Percentiles rank a stretch among this genome's conserved stretches.
phyloP scores from a whole-genome alignment of 768 basidiomycete genomes.

The Scleroderma citrinum region DNA sequence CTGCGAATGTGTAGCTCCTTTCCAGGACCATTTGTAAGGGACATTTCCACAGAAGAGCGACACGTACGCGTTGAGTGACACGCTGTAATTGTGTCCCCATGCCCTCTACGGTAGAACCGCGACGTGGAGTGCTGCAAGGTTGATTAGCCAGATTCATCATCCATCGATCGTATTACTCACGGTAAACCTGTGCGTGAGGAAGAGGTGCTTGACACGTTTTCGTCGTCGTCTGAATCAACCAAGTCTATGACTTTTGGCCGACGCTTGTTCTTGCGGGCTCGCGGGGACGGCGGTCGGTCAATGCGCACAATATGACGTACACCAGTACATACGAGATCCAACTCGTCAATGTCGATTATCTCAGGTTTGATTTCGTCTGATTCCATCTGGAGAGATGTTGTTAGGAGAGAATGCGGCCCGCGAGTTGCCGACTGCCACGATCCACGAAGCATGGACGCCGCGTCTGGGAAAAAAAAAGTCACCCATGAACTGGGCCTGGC shows the following conservation, averaged over 20 bases:
- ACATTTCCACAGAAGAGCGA: not conserved
- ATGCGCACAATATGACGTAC: conserved; percentile 11
- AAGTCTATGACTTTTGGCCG: conserved; percentile 8
- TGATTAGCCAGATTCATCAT: not conserved
- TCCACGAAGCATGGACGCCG: no score
- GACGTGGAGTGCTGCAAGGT: not conserved
- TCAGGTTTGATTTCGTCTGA: not conserved
- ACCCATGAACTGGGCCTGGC: conserved; percentile 35
- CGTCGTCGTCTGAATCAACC: conserved; percentile 13
- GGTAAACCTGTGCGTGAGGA: conserved; percentile 4
- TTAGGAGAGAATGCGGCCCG: not conserved
- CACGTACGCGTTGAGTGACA: conserved; percentile 18
- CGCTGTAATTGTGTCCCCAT: conserved; percentile 19
- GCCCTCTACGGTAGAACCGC: not conserved
- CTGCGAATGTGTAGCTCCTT: conserved; percentile 21
- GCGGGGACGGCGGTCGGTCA: conserved; percentile 10
- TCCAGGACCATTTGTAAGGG: conserved; percentile 7
- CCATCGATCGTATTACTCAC: conserved; percentile 6
- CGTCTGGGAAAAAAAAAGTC: not conserved
- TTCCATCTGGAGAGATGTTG: not conserved
- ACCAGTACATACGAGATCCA: conserved; percentile 16
- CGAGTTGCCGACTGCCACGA: no score
- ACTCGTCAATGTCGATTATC: conserved; percentile 24
- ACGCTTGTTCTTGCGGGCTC: conserved; percentile 10
- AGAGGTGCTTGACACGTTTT: conserved; percentile 2